phyloP scores from a whole-genome alignment of 768 basidiomycete genomes.

The Naganishia kalamii region DNA sequence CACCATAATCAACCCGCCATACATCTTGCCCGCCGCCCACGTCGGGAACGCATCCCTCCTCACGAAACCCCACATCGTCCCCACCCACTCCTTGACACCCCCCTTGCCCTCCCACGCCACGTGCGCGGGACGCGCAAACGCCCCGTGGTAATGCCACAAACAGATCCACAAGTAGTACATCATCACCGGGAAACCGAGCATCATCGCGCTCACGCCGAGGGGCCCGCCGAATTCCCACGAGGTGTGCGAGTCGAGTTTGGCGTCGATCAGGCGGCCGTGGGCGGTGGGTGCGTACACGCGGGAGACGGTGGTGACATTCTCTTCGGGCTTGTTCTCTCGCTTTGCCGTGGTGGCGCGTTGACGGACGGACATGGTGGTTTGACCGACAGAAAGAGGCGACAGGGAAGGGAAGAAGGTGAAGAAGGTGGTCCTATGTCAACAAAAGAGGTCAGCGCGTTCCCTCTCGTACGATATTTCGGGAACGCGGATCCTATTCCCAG shows the following conservation, averaged over 20 bases:
- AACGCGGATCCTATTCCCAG: too few relatives aligned
- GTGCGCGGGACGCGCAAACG: constrained; percentile 58
- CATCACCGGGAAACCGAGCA: constrained; percentile 83
- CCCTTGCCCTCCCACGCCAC: constrained; percentile 55
- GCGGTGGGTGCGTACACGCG: constrained; percentile 50
- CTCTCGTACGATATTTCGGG: too few relatives aligned
- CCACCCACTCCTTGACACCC: constrained; percentile 62
- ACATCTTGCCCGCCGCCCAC: constrained; percentile 78
- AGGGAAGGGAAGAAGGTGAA: background rate
- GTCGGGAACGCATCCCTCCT: constrained; percentile 87
- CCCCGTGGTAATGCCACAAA: constrained; percentile 89
- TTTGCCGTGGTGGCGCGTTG: background rate
- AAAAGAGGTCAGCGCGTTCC: too few relatives aligned
- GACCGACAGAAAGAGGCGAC: background rate
- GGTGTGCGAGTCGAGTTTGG: constrained; percentile 63
- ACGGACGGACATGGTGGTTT: background rate
- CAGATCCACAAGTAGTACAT: constrained; percentile 99
- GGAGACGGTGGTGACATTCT: background rate
- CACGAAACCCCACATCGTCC: constrained; percentile 77
- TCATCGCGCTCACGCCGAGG: constrained; percentile 81
- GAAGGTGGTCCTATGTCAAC: too few relatives aligned
- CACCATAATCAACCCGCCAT: constrained; percentile 77
- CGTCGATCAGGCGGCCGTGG: constrained; percentile 67
- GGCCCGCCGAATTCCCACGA: constrained; percentile 94
- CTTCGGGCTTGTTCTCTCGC: too few relatives aligned